Conservation (phyloP, 2,329 filamentous ascomycete genomes). For the Aspergillus glaucus region DNA sequence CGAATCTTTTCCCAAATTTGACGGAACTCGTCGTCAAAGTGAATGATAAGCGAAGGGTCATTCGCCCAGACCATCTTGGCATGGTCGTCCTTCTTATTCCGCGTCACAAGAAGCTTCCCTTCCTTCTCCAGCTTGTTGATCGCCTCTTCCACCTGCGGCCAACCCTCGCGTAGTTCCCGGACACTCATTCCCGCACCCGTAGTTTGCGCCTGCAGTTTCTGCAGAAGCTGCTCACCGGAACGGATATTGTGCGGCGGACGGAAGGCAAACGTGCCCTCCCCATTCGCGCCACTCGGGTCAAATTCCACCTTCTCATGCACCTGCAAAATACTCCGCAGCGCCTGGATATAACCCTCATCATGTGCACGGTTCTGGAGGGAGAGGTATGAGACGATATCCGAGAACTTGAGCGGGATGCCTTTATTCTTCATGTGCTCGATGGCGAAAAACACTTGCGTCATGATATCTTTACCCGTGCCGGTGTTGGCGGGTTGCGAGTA, state of each 20-base stretch:
- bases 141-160: conserved; percentile 74
- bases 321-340: conserved; percentile 63
- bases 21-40: conserved; percentile 76
- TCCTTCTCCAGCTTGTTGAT: conserved; percentile 71
- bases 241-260: conserved; percentile 78
- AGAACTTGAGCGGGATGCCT: conserved; percentile 61
- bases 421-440: conserved; percentile 74
- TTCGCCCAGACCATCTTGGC: conserved; percentile 85
- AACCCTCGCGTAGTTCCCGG: conserved; percentile 92
- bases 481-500: conserved; percentile 74
- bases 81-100: conserved; percentile 87
- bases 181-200: conserved; percentile 76
- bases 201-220: conserved; percentile 71
- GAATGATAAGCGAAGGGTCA: conserved; percentile 67
- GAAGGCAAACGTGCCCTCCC: conserved; percentile 73
- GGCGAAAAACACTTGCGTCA: conserved; percentile 82
- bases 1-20: conserved; percentile 75
- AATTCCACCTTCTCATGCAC: conserved; percentile 58
- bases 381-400: conserved; percentile 74
- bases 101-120: conserved; percentile 75
- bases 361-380: conserved; percentile 61
- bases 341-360: conserved; percentile 51
- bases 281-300: conserved; percentile 54
- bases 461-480: conserved; percentile 70
- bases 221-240: conserved; percentile 68